Base-by-base conservation (phyloP, 1,139 yeast species). In the Yamadazyma siamensis region DNA sequence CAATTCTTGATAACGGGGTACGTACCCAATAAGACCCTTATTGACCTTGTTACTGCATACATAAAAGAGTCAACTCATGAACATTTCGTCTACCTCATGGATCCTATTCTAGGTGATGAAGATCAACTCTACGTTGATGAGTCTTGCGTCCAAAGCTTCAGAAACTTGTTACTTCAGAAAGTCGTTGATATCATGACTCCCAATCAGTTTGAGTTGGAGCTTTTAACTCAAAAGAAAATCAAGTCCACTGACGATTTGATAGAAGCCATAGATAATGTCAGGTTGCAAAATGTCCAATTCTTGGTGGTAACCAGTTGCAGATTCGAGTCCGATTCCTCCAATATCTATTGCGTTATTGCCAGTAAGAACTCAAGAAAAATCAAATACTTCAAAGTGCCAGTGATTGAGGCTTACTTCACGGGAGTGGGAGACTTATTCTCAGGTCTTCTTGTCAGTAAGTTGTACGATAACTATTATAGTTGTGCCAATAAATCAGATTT, bases 391-490 rank as follows among this genome's bases (percentile, higher is more conserved):
- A 54, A 65, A 44, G 64, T 79, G 12, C 77, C 80, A 4, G 56
- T 65, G 25, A 72, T 86, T 32, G 69, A 80, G 27, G 80, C 89
- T 3, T 80, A 81, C 41, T 89, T 89, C 54, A 83, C 94, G 2
- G 97, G 98, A 0, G 88, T 91, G 4, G 98, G 98, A 2, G 98
- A 91, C 48, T 61, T 91, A 25, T 87, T 91, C 52, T 76, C 94
- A 0, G 94, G 95, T 0, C 53, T 89, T 26, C 54, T 88, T 23
- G 54, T 84, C 3, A 91, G 86, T 56, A 66, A 80, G 35, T 58
- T 75, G 29, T 61, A 63, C 45, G 55, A 57, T 23, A 58, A 61
- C 37, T 34, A 40, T 15, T 33, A 33, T 11, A 14, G 20, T 6
- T 10, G 27, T 6, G 23, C 13, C 6, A 15, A 28, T 10, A 18